phyloP scores from a whole-genome alignment of 2,329 filamentous ascomycete genomes.

The Epichloe sibirici region DNA sequence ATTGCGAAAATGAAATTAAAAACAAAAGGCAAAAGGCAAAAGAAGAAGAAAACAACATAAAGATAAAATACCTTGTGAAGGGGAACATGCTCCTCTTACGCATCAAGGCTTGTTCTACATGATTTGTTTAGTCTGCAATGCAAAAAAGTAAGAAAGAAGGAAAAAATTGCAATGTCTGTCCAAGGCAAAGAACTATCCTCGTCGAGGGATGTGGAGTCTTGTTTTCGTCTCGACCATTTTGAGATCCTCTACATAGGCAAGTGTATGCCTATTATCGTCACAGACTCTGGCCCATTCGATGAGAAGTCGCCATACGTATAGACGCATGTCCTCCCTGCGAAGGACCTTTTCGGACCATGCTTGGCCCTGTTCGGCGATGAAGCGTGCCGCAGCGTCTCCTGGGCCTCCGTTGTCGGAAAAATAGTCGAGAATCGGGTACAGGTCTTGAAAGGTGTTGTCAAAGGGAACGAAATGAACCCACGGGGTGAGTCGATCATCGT shows the following conservation, averaged over 20 bases:
- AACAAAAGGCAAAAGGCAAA: neutral
- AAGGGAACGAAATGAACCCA: constrained; percentile 66
- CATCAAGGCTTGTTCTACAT: neutral
- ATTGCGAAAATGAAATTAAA: neutral
- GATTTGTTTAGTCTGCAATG: neutral
- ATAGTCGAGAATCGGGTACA: constrained; percentile 54
- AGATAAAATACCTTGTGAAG: neutral
- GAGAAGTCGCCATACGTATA: constrained; percentile 52
- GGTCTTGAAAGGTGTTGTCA: constrained; percentile 54
- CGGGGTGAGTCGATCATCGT: constrained; percentile 53
- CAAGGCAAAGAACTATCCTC: neutral
- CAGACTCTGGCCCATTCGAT: constrained; percentile 44
- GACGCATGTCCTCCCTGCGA: constrained; percentile 51
- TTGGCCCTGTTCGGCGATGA: constrained; percentile 47
- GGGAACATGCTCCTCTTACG: neutral
- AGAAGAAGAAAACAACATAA: neutral
- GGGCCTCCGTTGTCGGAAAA: constrained; percentile 39
- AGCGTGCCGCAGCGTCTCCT: constrained; percentile 43
- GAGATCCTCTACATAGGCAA: constrained; percentile 34
- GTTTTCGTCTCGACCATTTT: neutral
- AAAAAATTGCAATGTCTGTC: neutral
- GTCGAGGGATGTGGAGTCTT: neutral
- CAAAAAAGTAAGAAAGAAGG: neutral
- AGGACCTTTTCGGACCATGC: constrained; percentile 51
- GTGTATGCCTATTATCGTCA: constrained; percentile 29